Percentiles rank a stretch among this genome's conserved stretches.
phyloP scores from a whole-genome alignment of 495 filamentous ascomycete genomes.

The Aspergillus ellipticus region DNA sequence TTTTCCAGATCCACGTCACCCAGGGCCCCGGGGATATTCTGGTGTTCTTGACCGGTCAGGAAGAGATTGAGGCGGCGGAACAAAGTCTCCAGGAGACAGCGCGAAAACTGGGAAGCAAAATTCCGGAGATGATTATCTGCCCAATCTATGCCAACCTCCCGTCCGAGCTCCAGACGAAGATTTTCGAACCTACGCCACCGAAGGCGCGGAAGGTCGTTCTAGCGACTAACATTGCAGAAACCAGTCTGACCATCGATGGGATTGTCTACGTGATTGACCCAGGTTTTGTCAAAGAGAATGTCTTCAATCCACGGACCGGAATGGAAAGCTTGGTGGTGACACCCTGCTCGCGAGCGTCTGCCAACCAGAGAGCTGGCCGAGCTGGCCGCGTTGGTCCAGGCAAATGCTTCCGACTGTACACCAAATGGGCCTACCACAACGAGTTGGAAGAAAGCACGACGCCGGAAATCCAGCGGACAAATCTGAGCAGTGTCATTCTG shows the following conservation, averaged over 20 bases:
- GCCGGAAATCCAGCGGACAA: constrained; percentile 91
- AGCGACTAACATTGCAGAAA: constrained; percentile 89
- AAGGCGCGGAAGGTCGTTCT: constrained; percentile 81
- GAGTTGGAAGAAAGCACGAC: constrained; percentile 91
- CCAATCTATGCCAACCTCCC: constrained; percentile 89
- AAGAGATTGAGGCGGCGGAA: constrained; percentile 85
- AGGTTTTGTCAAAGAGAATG: constrained; percentile 93
- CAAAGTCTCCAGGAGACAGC: constrained; percentile 76
- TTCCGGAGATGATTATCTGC: constrained; percentile 81
- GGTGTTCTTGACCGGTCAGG: constrained; percentile 85
- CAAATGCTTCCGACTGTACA: constrained; percentile 93
- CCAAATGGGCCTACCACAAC: constrained; percentile 90
- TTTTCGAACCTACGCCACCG: constrained; percentile 83
- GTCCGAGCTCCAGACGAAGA: constrained; percentile 79
- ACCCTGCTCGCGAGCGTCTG: constrained; percentile 89
- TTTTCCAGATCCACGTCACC: constrained; percentile 94
- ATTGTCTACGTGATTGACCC: constrained; percentile 91
- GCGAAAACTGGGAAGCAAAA: constrained; percentile 73
- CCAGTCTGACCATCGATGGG: constrained; percentile 82
- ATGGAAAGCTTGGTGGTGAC: constrained; percentile 91
- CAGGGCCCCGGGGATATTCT: constrained; percentile 86
- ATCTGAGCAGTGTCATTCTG: constrained; percentile 78
- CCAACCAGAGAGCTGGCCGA: constrained; percentile 87
- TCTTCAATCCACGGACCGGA: constrained; percentile 85
- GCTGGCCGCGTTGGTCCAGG: constrained; percentile 91